Evolutionary conservation across 371 early-diverging fungal species (phyloP).

Genomic region (Haplosporangium sp.): DNA sequence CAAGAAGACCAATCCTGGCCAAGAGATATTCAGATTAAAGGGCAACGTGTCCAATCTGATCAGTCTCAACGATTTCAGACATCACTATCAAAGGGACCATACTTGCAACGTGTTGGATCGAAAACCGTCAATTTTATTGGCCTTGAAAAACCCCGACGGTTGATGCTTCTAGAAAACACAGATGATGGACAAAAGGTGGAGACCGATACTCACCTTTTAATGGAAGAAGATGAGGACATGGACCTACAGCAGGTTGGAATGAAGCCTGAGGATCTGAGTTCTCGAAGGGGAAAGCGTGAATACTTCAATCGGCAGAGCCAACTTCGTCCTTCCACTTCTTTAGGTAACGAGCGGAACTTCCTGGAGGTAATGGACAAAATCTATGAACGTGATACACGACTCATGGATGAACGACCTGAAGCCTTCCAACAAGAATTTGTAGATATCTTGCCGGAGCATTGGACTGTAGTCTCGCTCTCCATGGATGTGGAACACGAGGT

Average conservation of each 20-base stretch:
- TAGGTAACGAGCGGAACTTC: constrained; percentile 51
- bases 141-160: constrained; percentile 41
- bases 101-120: neutral
- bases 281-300: constrained; percentile 19
- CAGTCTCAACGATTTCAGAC: neutral
- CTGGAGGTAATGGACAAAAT: constrained; percentile 46
- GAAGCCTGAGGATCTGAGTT: constrained; percentile 7
- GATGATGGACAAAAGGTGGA: neutral
- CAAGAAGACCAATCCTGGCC: constrained; percentile 57
- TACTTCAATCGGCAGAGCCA: constrained; percentile 51
- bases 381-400: constrained; percentile 57
- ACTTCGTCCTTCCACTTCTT: constrained; percentile 20
- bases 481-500: constrained; percentile 73
- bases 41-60: neutral
- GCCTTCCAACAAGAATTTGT: constrained; percentile 65
- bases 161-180: constrained; percentile 15
- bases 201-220: neutral
- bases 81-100: neutral
- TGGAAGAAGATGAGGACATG: constrained; percentile 14
- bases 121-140: constrained; percentile 21
- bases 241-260: constrained; percentile 14
- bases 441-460: constrained; percentile 68
- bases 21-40: constrained; percentile 16
- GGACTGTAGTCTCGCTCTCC: constrained; percentile 82
- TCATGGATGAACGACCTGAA: constrained; percentile 28